Conservation (phyloP, 2,329 filamentous ascomycete genomes). For the Raffaelea deltoideospora region DNA sequence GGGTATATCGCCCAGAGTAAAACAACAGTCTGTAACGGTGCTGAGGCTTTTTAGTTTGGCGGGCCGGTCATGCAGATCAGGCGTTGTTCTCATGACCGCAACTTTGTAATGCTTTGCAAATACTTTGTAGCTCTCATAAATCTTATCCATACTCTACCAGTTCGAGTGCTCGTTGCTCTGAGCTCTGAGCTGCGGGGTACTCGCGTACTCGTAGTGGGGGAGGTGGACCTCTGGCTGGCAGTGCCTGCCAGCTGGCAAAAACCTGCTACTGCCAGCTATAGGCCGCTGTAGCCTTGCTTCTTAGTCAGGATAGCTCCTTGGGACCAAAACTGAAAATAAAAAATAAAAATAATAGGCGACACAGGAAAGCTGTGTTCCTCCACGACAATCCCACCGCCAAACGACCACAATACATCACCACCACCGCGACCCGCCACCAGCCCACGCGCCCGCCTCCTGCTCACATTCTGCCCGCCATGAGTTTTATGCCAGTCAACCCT, state of each 20-base stretch:
- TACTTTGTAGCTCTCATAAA: too few species aligned
- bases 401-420: neutral
- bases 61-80: too few species aligned
- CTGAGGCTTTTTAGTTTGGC: neutral
- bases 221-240: too few species aligned
- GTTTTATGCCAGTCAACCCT: slow-evolving; percentile 86
- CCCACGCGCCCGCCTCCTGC: neutral
- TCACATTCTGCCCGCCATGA: slow-evolving; percentile 7
- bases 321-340: too few species aligned
- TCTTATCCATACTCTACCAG: too few species aligned
- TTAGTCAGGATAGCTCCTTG: neutral
- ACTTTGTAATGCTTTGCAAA: too few species aligned
- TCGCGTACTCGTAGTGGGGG: too few species aligned
- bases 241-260: slow-evolving; percentile 1
- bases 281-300: neutral
- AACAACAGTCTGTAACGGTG: neutral
- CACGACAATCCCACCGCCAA: neutral
- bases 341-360: slow-evolving; percentile 1
- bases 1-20: too few species aligned
- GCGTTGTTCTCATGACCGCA: too few species aligned
- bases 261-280: neutral
- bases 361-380: neutral
- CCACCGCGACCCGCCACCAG: neutral
- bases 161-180: too few species aligned
- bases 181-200: too few species aligned